Percentiles rank a stretch among this genome's conserved stretches.
Evolutionary conservation across 164 flowering plant species (phyloP).

Genomic region (Piper longum): DNA sequence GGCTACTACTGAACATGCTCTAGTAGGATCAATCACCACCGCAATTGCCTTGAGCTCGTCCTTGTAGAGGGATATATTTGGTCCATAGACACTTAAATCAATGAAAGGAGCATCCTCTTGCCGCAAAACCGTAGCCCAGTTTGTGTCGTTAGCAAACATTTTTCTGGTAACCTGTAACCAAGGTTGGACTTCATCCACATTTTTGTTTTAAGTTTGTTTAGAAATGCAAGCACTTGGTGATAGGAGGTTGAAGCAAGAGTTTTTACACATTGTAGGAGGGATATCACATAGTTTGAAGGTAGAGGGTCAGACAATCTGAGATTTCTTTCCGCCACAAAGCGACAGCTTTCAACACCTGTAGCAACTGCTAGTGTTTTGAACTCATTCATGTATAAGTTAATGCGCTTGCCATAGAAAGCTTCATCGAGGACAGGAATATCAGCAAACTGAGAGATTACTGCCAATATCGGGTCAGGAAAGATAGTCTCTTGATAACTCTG

Average conservation of each 20-base stretch:
- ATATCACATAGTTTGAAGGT: slow-evolving; percentile 1
- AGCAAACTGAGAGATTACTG: slow-evolving; percentile 3
- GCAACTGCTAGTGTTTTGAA: slow-evolving; percentile 14
- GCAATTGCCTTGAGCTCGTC: slow-evolving; percentile 8
- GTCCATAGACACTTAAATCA: slow-evolving; percentile 8
- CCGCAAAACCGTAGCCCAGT: slow-evolving; percentile 6
- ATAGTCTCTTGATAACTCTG: slow-evolving; percentile 6
- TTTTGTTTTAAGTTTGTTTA: slow-evolving; percentile 1
- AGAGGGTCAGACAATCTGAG: slow-evolving; percentile 5
- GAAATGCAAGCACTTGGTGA: neutral
- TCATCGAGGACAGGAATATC: slow-evolving; percentile 17
- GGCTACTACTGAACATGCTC: neutral
- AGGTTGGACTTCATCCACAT: slow-evolving; percentile 12
- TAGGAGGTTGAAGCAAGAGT: neutral
- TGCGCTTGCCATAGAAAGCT: slow-evolving; percentile 7
- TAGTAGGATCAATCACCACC: neutral
- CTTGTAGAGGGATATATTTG: neutral
- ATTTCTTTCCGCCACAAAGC: slow-evolving; percentile 7
- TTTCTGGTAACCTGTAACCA: slow-evolving; percentile 10
- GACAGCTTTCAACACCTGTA: slow-evolving; percentile 10
- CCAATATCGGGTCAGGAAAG: slow-evolving; percentile 10
- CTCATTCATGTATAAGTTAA: slow-evolving; percentile 7
- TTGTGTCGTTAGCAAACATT: slow-evolving; percentile 10
- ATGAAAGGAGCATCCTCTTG: slow-evolving; percentile 11
- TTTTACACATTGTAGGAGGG: slow-evolving; percentile 2